Evolutionary conservation across 164 flowering plant species (phyloP).

Genomic region (Vitis rotundifolia): DNA sequence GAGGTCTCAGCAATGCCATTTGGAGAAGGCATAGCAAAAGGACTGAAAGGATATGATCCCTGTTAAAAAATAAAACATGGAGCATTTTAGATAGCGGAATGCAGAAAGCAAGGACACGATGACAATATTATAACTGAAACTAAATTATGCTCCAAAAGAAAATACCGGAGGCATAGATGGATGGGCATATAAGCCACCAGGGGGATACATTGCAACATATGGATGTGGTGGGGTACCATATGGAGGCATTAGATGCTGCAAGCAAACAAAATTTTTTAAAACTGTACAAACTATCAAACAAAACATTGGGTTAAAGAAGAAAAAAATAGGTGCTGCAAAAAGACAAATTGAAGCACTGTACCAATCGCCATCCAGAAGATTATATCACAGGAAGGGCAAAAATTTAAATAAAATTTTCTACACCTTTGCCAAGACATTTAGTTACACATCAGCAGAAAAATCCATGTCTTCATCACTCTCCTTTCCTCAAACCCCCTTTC

Average conservation of each 20-base stretch:
- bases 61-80: conserved; percentile 23
- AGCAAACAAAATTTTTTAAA: conserved; percentile 2
- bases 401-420: not conserved
- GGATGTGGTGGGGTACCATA: conserved; percentile 97
- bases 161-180: conserved; percentile 89
- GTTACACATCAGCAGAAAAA: not conserved
- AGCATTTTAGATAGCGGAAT: conserved; percentile 1
- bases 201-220: conserved; percentile 97
- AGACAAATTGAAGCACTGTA: too few species aligned
- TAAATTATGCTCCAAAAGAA: conserved; percentile 8
- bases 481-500: not conserved
- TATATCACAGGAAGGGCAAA: too few species aligned
- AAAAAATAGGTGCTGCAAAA: not conserved
- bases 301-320: not conserved
- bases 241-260: conserved; percentile 94
- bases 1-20: conserved; percentile 82
- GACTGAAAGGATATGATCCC: conserved; percentile 94
- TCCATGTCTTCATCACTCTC: not conserved
- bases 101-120: not conserved
- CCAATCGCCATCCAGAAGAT: too few species aligned
- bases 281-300: not conserved
- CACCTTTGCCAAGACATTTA: not conserved
- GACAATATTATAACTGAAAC: not conserved
- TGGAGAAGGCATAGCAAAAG: conserved; percentile 89
- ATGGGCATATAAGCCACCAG: conserved; percentile 89